Evolutionary conservation across 768 basidiomycete species (phyloP), one percentile per base, ranked within the genome.

Genomic region (Thelephora aurantiotincta): DNA sequence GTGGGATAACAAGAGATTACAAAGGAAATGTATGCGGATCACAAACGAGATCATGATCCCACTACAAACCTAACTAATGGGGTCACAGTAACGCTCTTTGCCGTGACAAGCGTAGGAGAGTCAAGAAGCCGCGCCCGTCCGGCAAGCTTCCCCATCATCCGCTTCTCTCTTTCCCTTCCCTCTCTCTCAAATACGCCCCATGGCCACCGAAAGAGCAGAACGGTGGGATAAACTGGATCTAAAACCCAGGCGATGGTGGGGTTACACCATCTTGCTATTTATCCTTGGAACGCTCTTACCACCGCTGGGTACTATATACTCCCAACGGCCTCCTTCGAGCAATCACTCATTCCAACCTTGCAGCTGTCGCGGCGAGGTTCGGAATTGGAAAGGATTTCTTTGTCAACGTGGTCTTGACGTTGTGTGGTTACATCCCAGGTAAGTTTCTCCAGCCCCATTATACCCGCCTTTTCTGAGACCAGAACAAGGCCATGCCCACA

Each of bases 341-440:
- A 11, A 1, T 35, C 26, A 30, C 51, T 44, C 50, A 9, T 45
- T 43, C n/a, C 0, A 16, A 50, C 37, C 49, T 18, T 52, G 3
- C 59, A 96, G 92, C 93, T 51, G 92, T 96, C 26, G 92, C 90
- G 5, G 82, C 89, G 19, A 74, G 93, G 48, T 97, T 97, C 60
- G 93, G 93, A 26, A 77, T 94, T 55, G 91, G 89, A 12, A 68
- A 68, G 47, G 93, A 97, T 61, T 93, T 96, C 67, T 93, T 82
- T 77, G 66, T 96, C 56, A 96, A 96, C 64, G 62, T 89, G 3
- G 59, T 94, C 54, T 65, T 93, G 33, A 92, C 88, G n/a, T 74
- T 97, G 47, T 82, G 79, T 60, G 92, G 92, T 11, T 96, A 94
- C 61, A 84, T 91, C 55, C 88, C 87, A 46, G 87, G 87, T 84